These are phyloP conservation scores for Beverwykella pulmonaria DNA, from an alignment of 495 filamentous ascomycete species.

Conservation along the genomic window DNA sequence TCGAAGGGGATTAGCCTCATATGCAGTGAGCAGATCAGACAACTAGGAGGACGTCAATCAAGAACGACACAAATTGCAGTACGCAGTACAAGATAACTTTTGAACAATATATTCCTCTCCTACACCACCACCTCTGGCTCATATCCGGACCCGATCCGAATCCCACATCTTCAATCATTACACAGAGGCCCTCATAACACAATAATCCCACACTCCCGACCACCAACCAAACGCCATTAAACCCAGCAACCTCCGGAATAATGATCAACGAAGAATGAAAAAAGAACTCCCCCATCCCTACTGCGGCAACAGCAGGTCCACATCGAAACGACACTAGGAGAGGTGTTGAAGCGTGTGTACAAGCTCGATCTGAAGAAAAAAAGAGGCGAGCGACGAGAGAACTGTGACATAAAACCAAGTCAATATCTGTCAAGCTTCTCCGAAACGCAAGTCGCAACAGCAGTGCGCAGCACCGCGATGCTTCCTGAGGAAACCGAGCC, in stretches of 20 bases:
- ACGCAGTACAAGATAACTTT: background rate
- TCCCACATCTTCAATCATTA: slow-evolving; percentile 12
- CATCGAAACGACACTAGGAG: background rate
- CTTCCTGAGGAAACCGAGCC: background rate
- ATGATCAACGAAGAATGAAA: background rate
- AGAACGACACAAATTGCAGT: background rate
- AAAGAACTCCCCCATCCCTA: background rate
- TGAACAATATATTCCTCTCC: background rate
- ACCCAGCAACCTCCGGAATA: background rate
- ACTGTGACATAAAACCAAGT: background rate
- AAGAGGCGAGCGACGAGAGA: background rate
- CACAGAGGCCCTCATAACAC: slow-evolving; percentile 1
- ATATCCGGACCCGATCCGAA: background rate
- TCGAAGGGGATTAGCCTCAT: background rate
- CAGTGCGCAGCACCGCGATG: background rate
- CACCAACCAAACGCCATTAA: slow-evolving; percentile 1
- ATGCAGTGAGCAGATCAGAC: background rate
- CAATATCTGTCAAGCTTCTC: background rate
- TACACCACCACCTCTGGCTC: background rate
- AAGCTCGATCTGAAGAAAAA: background rate
- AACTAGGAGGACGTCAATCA: background rate
- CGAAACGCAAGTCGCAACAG: background rate
- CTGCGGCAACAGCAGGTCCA: background rate
- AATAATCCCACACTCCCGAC: background rate
- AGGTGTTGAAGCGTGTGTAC: background rate